Conservation (phyloP, 495 filamentous ascomycete genomes). For the Penicillium simplicissimum region DNA sequence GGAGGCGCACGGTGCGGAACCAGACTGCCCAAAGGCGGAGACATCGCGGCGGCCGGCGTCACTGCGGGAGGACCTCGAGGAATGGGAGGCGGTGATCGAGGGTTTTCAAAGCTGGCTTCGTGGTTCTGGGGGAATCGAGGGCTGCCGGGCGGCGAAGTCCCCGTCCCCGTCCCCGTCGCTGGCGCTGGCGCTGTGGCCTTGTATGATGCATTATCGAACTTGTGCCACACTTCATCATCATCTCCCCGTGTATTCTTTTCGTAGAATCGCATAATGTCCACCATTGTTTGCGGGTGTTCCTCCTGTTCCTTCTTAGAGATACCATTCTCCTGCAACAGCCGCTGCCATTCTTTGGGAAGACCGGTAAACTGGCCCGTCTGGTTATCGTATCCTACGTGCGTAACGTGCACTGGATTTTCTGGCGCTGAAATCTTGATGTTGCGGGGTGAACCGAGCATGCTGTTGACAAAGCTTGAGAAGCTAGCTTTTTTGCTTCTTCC, state of each 20-base stretch:
- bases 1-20: slow-evolving; percentile 47
- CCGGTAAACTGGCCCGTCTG: slow-evolving; percentile 96
- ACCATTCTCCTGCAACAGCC: slow-evolving; percentile 89
- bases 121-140: slow-evolving; percentile 90
- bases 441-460: slow-evolving; percentile 84
- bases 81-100: slow-evolving; percentile 87
- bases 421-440: slow-evolving; percentile 87
- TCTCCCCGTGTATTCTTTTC: slow-evolving; percentile 84
- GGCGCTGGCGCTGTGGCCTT: slow-evolving; percentile 49
- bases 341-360: slow-evolving; percentile 96
- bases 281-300: slow-evolving; percentile 89
- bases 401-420: slow-evolving; percentile 96
- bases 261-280: slow-evolving; percentile 94
- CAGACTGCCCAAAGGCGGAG: slow-evolving; percentile 37
- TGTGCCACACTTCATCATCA: slow-evolving; percentile 90
- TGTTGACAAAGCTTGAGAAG: slow-evolving; percentile 93
- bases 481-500: slow-evolving; percentile 83
- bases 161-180: slow-evolving; percentile 45
- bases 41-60: slow-evolving; percentile 23
- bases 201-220: slow-evolving; percentile 76
- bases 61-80: slow-evolving; percentile 55
- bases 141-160: slow-evolving; percentile 71
- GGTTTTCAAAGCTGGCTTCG: slow-evolving; percentile 95
- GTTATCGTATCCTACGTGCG: slow-evolving; percentile 97
- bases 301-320: slow-evolving; percentile 96